phyloP scores from a whole-genome alignment of 2,329 filamentous ascomycete species.

The Pseudocercospora vitis region DNA sequence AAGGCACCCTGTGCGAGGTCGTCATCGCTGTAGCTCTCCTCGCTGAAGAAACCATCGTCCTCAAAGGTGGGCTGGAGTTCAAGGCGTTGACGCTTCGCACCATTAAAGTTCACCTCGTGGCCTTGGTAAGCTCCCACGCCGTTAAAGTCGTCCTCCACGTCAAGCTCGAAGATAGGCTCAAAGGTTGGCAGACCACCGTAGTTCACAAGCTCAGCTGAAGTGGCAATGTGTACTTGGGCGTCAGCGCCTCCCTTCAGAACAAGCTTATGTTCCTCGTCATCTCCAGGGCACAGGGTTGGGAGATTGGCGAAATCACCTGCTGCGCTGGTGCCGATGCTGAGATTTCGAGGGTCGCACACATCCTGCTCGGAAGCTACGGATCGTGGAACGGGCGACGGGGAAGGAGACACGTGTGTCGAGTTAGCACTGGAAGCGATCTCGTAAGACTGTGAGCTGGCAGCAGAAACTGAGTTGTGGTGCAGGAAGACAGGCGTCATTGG shows the following conservation, averaged over 20 bases:
- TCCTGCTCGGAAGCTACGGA: slow-evolving; percentile 67
- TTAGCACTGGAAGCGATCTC: slow-evolving; percentile 71
- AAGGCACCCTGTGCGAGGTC: slow-evolving; percentile 61
- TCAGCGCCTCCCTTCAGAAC: slow-evolving; percentile 46
- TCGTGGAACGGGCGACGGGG: slow-evolving; percentile 74
- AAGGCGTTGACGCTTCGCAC: slow-evolving; percentile 71
- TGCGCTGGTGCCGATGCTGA: slow-evolving; percentile 68
- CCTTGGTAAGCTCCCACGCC: slow-evolving; percentile 68
- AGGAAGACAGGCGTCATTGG: slow-evolving; percentile 82
- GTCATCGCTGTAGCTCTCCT: slow-evolving; percentile 74
- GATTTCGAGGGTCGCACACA: slow-evolving; percentile 83
- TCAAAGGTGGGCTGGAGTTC: slow-evolving; percentile 64
- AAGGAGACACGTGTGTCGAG: slow-evolving; percentile 68
- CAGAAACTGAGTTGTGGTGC: slow-evolving; percentile 64
- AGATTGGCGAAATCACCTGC: slow-evolving; percentile 65
- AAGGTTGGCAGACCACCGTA: slow-evolving; percentile 72
- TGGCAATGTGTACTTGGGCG: slow-evolving; percentile 41
- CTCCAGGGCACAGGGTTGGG: slow-evolving; percentile 60
- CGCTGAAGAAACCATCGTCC: slow-evolving; percentile 74
- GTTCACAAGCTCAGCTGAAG: slow-evolving; percentile 48
- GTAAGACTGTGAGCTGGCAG: slow-evolving; percentile 58
- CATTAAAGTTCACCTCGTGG: slow-evolving; percentile 61
- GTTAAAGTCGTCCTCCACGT: slow-evolving; percentile 86
- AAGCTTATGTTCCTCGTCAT: slow-evolving; percentile 51
- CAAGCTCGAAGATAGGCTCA: slow-evolving; percentile 72